Evolutionary conservation across 2,329 filamentous ascomycete genomes (phyloP).

Genomic region (Plectosphaerella cucumerina): DNA sequence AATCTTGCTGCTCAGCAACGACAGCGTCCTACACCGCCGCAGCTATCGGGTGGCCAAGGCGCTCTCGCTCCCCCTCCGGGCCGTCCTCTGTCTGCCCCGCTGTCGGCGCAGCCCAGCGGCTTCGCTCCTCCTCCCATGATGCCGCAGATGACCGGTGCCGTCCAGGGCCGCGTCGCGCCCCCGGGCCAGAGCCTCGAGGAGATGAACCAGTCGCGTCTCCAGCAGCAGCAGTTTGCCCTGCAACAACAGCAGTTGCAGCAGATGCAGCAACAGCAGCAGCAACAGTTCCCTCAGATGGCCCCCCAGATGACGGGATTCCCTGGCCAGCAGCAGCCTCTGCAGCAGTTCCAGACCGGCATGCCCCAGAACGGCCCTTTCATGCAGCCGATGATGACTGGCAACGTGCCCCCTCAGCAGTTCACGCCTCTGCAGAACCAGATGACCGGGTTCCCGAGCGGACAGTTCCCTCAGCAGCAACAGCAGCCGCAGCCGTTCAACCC

Average conservation of each 20-base stretch:
- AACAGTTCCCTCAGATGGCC: conserved; percentile 25
- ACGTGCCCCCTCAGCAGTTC: conserved; percentile 30
- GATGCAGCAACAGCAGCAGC: conserved; percentile 27
- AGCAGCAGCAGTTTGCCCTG: conserved; percentile 53
- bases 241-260: conserved; percentile 24
- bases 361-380: conserved; percentile 30
- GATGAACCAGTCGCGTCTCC: conserved; percentile 61
- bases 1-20: conserved; percentile 26
- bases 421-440: conserved; percentile 54
- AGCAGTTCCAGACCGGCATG: conserved; percentile 25
- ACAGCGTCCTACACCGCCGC: conserved; percentile 38
- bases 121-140: conserved; percentile 74
- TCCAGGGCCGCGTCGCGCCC: conserved; percentile 60
- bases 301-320: conserved; percentile 27
- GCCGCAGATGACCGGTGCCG: conserved; percentile 74
- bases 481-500: conserved; percentile 41
- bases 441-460: conserved; percentile 53
- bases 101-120: conserved; percentile 68
- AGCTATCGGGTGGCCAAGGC: conserved; percentile 49
- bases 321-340: conserved; percentile 24
- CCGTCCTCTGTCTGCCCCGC: conserved; percentile 82
- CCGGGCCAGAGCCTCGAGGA: conserved; percentile 75
- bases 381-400: conserved; percentile 47
- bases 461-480: conserved; percentile 46
- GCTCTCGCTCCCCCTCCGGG: conserved; percentile 74